These are phyloP conservation scores for Phellopilus nigrolimitatus DNA, from an alignment of 1,284 basidiomycete species.

Conservation along the genomic window DNA sequence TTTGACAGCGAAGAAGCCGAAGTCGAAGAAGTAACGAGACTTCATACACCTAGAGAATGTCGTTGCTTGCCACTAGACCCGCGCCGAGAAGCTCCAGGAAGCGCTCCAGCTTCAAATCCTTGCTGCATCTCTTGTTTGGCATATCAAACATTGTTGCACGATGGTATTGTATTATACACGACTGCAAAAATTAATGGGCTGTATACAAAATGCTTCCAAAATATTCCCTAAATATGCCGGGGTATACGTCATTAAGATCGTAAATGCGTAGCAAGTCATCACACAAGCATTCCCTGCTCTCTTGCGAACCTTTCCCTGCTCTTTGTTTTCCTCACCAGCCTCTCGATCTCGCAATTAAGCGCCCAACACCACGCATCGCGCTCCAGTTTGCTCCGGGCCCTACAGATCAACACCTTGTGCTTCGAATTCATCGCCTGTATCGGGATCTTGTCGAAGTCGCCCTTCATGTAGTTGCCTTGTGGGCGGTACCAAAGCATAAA, in stretches of 20 bases:
- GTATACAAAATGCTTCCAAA: background rate
- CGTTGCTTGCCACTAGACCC: no score
- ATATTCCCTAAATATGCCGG: constrained; percentile 16
- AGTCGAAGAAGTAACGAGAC: constrained; percentile 57
- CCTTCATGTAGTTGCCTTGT: constrained; percentile 25
- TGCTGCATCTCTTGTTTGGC: background rate
- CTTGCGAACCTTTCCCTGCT: constrained; percentile 56
- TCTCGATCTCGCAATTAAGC: constrained; percentile 79
- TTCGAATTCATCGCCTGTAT: constrained; percentile 57
- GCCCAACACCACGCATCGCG: constrained; percentile 88
- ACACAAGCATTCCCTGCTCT: constrained; percentile 41
- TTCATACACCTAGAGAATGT: background rate
- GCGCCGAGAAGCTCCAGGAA: no score
- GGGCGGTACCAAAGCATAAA: constrained; percentile 67
- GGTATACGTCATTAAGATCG: constrained; percentile 4
- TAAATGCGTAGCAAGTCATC: background rate
- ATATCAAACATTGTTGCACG: background rate
- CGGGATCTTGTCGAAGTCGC: constrained; percentile 21
- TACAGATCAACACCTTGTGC: constrained; percentile 61
- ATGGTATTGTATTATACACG: background rate
- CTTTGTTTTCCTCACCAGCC: constrained; percentile 50
- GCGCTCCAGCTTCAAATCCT: no score
- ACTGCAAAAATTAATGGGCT: background rate
- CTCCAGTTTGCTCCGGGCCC: constrained; percentile 74
- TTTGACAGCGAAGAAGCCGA: constrained; percentile 78